These are phyloP conservation scores for Phlyctochytrium bullatum DNA, from an alignment of 192 early-diverging fungal genomes.

Conservation along the genomic window DNA sequence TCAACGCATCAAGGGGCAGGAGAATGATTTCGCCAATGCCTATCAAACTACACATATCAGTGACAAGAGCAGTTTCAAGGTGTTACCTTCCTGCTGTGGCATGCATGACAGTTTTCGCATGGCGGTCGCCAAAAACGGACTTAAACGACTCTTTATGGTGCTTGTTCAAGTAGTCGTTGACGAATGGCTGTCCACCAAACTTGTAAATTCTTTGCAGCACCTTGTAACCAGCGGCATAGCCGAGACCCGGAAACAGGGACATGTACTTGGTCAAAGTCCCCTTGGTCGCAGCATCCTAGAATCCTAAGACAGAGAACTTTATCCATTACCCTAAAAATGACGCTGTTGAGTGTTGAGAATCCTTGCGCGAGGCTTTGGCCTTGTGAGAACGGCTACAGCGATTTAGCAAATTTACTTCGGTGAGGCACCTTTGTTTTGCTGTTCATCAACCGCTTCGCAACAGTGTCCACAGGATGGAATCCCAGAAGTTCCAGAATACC, in stretches of 20 bases:
- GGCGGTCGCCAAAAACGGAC: conserved; percentile 84
- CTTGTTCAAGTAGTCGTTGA: conserved; percentile 86
- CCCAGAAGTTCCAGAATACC: conserved; percentile 93
- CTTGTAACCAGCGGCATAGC: conserved; percentile 98
- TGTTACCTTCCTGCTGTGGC: conserved; percentile 85
- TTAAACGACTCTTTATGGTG: conserved; percentile 77
- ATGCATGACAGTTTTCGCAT: conserved; percentile 94
- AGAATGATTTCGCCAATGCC: conserved; percentile 97
- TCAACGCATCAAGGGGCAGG: conserved; percentile 93
- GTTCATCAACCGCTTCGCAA: conserved; percentile 97
- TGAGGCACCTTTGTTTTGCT: conserved; percentile 72
- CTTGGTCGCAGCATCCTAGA: conserved; percentile 72
- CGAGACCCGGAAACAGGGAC: conserved; percentile 95
- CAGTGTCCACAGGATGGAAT: conserved; percentile 98
- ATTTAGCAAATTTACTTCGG: neutral
- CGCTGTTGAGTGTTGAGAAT: conserved; percentile 68
- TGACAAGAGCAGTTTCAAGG: neutral
- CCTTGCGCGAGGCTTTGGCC: conserved; percentile 67
- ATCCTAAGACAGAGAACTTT: neutral
- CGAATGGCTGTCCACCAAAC: conserved; percentile 96
- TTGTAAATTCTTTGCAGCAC: conserved; percentile 97
- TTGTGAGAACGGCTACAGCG: conserved; percentile 51
- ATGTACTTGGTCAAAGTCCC: conserved; percentile 79
- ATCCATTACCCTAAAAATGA: conserved; percentile 80
- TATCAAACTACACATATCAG: conserved; percentile 61